Evolutionary conservation across 2,329 filamentous ascomycete species (phyloP), one percentile per base, ranked within the genome.

Genomic region (Exophiala phaeomuriformis): DNA sequence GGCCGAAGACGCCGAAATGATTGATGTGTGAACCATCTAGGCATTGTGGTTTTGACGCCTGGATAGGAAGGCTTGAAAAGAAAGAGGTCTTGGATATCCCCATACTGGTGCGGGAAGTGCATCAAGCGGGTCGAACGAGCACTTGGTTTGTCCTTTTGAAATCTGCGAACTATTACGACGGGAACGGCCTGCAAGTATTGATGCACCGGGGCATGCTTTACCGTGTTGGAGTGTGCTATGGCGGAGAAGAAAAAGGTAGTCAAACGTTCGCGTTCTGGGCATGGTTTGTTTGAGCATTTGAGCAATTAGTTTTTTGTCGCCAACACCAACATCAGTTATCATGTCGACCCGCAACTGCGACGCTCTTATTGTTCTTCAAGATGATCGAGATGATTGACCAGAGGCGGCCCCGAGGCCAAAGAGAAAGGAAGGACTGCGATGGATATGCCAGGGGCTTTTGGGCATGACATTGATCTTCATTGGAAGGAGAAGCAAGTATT

Each of bases 1-100:
- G 51, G 72, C 72, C 28, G 75, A 76, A 62, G 75, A 78, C 66
- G 75, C 78, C 43, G 81, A 84, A 67, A 84, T 84, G 78, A 79
- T 82, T 69, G 82, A 85, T 66, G 75, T 77, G 61, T 77, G 66
- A 72, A 42, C 43, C 49, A 56, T 58, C 53, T 58, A 58, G 30
- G 40, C 35, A 19, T n/a, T 35, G 40, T 32, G n/a, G 51, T 48
- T 45, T 40, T 46, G 28, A 39, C 36, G 31, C 52, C 53, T 58
- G 56, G 52, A 53, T 58, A 55, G 49, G 41, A 37, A 19, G 45
- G 2, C 27, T 41, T 12, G 39, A 41, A 5, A 27, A 41, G 12
- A 41, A 6, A 27, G 28, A 12, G 5, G 39, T 41, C 28, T 37
- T 41, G 31, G 41, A 43, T 36, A 30, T 39, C 32, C 43, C 46